Evolutionary conservation across 305 asterid genomes (phyloP).

Genomic region (Stenogyne calaminthoides): DNA sequence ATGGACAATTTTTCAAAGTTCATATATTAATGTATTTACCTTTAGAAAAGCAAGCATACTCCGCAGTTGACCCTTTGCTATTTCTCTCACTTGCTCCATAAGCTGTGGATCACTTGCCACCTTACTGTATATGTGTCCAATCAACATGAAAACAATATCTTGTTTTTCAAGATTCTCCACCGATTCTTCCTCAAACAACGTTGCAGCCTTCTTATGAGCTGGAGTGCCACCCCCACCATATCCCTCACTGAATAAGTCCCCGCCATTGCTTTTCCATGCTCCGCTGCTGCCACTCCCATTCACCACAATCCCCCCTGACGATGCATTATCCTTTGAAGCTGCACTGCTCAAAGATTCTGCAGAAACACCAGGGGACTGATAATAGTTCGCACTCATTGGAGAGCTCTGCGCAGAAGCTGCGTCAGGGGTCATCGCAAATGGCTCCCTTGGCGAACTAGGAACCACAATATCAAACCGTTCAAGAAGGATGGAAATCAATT

Average conservation of each 20-base stretch:
- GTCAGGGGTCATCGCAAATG: conserved; percentile 42
- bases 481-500: conserved; percentile 59
- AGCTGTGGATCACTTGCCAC: conserved; percentile 63
- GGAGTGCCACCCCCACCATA: conserved; percentile 35
- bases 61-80: conserved; percentile 72
- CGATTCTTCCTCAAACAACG: conserved; percentile 70
- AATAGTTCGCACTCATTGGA: conserved; percentile 54
- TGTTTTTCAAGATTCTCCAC: conserved; percentile 81
- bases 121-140: conserved; percentile 65
- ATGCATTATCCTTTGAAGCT: conserved; percentile 45
- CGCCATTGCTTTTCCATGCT: conserved; percentile 72
- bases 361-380: conserved; percentile 55
- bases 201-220: conserved; percentile 48
- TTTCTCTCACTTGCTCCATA: conserved; percentile 78
- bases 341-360: conserved; percentile 46
- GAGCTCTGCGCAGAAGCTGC: conserved; percentile 62
- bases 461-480: conserved; percentile 64
- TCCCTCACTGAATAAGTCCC: conserved; percentile 55
- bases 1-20: conserved; percentile 9
- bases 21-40: conserved; percentile 45
- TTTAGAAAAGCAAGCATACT: conserved; percentile 75
- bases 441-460: conserved; percentile 63
- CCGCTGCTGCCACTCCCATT: conserved; percentile 56
- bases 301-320: conserved; percentile 41
- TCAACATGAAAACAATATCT: conserved; percentile 73